Percentiles rank a stretch among this genome's conserved stretches.
These are phyloP conservation scores for Saururus chinensis DNA, from an alignment of 164 flowering plant species.

Conservation along the genomic window DNA sequence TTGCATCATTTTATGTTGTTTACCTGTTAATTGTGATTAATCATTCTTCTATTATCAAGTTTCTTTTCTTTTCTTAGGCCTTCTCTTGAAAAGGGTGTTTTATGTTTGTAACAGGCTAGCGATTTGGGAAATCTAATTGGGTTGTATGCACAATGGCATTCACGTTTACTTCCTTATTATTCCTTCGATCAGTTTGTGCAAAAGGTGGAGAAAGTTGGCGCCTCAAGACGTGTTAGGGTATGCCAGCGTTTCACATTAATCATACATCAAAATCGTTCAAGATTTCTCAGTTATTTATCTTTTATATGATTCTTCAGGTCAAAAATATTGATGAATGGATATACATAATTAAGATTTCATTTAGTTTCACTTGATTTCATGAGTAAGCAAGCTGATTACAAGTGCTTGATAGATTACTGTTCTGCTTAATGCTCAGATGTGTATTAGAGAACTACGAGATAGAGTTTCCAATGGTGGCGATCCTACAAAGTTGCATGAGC, in stretches of 20 bases:
- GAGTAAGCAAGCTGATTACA: not conserved
- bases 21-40: not conserved
- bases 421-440: slow-evolving; percentile 15
- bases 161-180: slow-evolving; percentile 67
- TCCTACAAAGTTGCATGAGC: slow-evolving; percentile 62
- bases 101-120: slow-evolving; percentile 25
- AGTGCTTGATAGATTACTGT: too few species aligned
- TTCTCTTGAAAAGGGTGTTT: not conserved
- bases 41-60: not conserved
- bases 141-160: slow-evolving; percentile 73
- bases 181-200: slow-evolving; percentile 73
- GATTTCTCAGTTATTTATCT: not conserved
- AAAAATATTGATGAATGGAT: not conserved
- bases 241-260: not conserved
- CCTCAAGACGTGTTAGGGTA: slow-evolving; percentile 19
- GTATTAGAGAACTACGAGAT: slow-evolving; percentile 59
- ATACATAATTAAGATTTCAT: not conserved
- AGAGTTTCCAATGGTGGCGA: slow-evolving; percentile 78
- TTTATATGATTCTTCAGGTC: not conserved
- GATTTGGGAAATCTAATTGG: slow-evolving; percentile 63
- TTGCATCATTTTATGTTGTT: not conserved
- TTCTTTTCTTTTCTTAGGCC: not conserved
- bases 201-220: slow-evolving; percentile 72
- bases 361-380: not conserved
- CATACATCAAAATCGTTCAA: not conserved